These are phyloP conservation scores for Acorus calamus DNA, from an alignment of 106 monocot genomes.

Conservation along the genomic window DNA sequence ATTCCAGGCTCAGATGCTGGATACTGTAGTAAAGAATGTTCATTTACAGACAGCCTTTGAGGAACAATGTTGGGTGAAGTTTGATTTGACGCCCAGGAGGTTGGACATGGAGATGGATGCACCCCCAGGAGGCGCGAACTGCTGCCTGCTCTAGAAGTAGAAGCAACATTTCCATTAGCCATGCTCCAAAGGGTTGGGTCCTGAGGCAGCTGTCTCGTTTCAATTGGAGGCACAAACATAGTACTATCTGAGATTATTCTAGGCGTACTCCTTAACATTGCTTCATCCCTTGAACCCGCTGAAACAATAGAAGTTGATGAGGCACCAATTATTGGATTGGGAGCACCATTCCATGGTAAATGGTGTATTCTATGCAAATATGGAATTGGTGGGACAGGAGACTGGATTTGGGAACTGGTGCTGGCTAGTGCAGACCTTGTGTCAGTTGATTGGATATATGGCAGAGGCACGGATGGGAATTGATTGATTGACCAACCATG, in stretches of 20 bases:
- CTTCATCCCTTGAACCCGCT: constrained; percentile 21
- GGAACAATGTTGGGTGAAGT: constrained; percentile 19
- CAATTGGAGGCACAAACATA: constrained; percentile 16
- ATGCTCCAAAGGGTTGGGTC: constrained; percentile 38
- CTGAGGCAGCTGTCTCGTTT: constrained; percentile 23
- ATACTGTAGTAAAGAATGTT: constrained; percentile 9
- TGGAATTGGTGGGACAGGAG: constrained; percentile 12
- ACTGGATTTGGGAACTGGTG: constrained; percentile 25
- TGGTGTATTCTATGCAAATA: constrained; percentile 16
- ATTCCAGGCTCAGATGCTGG: constrained; percentile 20
- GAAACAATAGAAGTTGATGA: constrained; percentile 21
- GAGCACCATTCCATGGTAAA: constrained; percentile 19
- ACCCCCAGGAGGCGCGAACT: constrained; percentile 8
- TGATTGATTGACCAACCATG: constrained; percentile 26
- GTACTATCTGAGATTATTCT: constrained; percentile 12
- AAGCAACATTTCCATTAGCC: constrained; percentile 16
- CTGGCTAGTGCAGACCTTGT: constrained; percentile 6
- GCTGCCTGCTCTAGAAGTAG: constrained; percentile 25
- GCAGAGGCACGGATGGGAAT: constrained; percentile 12
- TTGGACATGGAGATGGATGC: constrained; percentile 18
- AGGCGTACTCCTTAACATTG: constrained; percentile 14
- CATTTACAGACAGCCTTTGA: constrained; percentile 26
- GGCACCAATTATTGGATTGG: constrained; percentile 22
- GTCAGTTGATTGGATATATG: constrained; percentile 20
- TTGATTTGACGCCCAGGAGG: constrained; percentile 33